Evolutionary conservation across 768 basidiomycete genomes (phyloP).

Genomic region (Psilocybe cyanescens): DNA sequence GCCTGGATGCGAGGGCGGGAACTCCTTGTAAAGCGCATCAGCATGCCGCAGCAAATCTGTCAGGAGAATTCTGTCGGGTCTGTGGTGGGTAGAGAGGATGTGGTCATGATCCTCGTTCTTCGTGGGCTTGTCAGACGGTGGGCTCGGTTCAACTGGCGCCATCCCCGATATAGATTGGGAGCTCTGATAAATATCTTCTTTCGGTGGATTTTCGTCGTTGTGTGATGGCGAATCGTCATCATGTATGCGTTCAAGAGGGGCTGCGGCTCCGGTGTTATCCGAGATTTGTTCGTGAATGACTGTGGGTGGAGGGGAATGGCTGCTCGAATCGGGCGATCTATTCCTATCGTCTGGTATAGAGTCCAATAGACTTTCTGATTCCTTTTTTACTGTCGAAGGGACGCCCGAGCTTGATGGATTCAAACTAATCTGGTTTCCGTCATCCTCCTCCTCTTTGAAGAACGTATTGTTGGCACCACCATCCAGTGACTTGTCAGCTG

Average conservation of each 20-base stretch:
- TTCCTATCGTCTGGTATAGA: neutral
- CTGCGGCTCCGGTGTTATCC: neutral
- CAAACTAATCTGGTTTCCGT: neutral
- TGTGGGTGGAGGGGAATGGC: neutral
- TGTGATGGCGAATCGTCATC: conserved; percentile 1
- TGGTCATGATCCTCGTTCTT: conserved; percentile 5
- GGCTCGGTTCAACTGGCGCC: neutral
- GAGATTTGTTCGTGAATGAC: neutral
- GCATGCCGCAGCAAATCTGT: conserved; percentile 56
- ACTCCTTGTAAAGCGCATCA: conserved; percentile 59
- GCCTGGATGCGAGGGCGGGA: conserved; percentile 62
- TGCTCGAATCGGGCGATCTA: neutral
- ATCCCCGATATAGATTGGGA: neutral
- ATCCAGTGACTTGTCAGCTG: conserved; percentile 2
- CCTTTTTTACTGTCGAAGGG: neutral
- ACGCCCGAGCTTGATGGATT: neutral
- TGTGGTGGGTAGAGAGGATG: neutral
- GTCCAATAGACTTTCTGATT: neutral
- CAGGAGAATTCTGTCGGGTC: conserved; percentile 39
- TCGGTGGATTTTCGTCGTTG: conserved; percentile 2
- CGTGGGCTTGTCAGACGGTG: neutral
- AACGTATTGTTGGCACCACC: conserved; percentile 15
- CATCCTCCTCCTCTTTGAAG: conserved; percentile 16
- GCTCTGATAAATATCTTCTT: neutral
- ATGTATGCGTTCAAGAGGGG: neutral